phyloP scores from a whole-genome alignment of 1,139 yeast species.

The Tardiomyces digboiensis region DNA sequence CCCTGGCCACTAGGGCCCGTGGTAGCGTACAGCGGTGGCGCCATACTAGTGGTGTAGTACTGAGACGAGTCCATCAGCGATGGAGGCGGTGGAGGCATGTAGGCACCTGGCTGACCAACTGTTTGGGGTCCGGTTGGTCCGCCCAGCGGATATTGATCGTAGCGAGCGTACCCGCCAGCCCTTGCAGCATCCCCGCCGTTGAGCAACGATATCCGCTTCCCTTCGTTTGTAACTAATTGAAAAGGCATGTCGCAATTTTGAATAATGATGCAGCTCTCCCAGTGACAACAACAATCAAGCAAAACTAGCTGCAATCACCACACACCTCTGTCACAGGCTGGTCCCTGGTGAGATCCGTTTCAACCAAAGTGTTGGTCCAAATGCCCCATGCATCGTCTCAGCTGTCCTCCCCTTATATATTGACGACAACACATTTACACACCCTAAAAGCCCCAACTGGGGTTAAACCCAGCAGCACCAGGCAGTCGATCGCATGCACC shows the following conservation, averaged over 20 bases:
- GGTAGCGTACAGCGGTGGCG: neutral
- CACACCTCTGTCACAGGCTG: too few species aligned
- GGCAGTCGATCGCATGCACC: neutral
- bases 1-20: too few species aligned
- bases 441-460: neutral
- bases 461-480: neutral
- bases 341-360: too few species aligned
- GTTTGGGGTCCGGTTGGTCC: too few species aligned
- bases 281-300: constrained; percentile 1
- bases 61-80: neutral
- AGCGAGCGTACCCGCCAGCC: neutral
- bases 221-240: constrained; percentile 15
- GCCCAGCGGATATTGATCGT: neutral
- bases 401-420: constrained; percentile 4
- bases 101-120: neutral
- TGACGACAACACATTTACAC: constrained; percentile 3
- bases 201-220: constrained; percentile 14
- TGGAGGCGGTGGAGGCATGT: neutral
- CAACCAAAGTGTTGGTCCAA: too few species aligned
- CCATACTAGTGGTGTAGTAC: neutral
- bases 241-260: constrained; percentile 11
- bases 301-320: too few species aligned
- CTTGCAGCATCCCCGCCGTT: constrained; percentile 9
- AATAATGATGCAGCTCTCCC: neutral
- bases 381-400: too few species aligned